Evolutionary conservation across 2,329 filamentous ascomycete genomes (phyloP).

Genomic region (Cladophialophora chaetospira): DNA sequence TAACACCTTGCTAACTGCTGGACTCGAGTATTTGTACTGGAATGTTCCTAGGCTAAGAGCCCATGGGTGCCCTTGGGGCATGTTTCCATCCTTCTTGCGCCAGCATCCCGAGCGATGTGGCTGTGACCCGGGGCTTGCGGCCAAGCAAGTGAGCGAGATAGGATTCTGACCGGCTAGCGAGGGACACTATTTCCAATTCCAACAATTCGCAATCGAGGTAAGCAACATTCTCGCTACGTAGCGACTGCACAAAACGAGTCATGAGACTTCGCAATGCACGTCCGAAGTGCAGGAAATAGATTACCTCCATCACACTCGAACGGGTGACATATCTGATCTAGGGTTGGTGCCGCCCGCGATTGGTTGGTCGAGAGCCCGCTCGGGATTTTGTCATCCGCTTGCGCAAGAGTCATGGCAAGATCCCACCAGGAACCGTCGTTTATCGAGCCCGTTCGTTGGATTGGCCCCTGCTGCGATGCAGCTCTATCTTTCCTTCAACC

Average conservation of each 20-base stretch:
- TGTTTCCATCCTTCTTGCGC: background rate
- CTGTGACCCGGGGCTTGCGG: too few relatives aligned
- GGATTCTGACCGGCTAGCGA: background rate
- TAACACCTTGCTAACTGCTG: slow-evolving; percentile 6
- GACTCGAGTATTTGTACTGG: slow-evolving; percentile 1
- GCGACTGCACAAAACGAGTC: background rate
- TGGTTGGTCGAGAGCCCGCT: background rate
- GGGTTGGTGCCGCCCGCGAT: background rate
- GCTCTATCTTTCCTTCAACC: background rate
- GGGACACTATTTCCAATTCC: background rate
- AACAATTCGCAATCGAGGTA: background rate
- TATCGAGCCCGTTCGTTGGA: background rate
- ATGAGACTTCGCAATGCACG: background rate
- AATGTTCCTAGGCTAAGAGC: slow-evolving; percentile 10
- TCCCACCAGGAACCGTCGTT: background rate
- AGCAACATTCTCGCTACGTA: background rate
- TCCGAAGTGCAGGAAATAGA: background rate
- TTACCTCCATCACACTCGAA: background rate
- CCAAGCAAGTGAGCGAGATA: slow-evolving; percentile 5
- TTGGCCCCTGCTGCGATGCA: background rate
- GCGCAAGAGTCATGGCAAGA: too few relatives aligned
- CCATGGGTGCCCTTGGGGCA: slow-evolving; percentile 5
- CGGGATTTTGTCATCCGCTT: slow-evolving; percentile 7
- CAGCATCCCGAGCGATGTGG: background rate
- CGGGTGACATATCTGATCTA: background rate